Conservation (phyloP, 2,329 filamentous ascomycete genomes). For the Teratosphaeriaceae sp. region DNA sequence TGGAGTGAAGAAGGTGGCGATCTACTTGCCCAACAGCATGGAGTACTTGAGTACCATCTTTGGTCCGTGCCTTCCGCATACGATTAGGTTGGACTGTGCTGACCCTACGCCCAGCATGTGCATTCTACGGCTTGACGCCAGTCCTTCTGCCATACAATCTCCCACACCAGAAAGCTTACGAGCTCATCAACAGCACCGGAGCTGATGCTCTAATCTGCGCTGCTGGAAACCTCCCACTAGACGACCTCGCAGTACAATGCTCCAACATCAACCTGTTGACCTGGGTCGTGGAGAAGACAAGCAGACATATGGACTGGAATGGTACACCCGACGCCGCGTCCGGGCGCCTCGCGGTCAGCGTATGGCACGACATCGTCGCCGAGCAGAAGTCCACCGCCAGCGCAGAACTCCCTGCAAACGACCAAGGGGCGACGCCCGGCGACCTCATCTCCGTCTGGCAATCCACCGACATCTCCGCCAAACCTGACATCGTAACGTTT, state of each 20-base stretch:
- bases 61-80: conserved; percentile 35
- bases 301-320: conserved; percentile 91
- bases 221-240: conserved; percentile 80
- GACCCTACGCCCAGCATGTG: conserved; percentile 53
- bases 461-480: conserved; percentile 38
- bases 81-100: conserved; percentile 1
- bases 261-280: conserved; percentile 69
- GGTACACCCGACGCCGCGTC: conserved; percentile 73
- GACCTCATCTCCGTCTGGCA: conserved; percentile 61
- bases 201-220: conserved; percentile 79
- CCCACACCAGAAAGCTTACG: conserved; percentile 59
- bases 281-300: conserved; percentile 90
- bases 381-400: conserved; percentile 56
- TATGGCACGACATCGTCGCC: conserved; percentile 84
- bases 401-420: conserved; percentile 57
- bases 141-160: conserved; percentile 80
- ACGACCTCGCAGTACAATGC: conserved; percentile 62
- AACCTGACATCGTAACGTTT: conserved; percentile 72
- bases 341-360: conserved; percentile 70
- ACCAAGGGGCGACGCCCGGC: conserved; percentile 45
- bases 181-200: conserved; percentile 64
- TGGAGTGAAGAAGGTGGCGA: conserved; percentile 65
- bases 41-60: conserved; percentile 80
- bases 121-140: conserved; percentile 82
- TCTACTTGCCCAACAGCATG: conserved; percentile 89